Base-by-base conservation (phyloP, 768 basidiomycete species). In the Lanmaoa rubissima region DNA sequence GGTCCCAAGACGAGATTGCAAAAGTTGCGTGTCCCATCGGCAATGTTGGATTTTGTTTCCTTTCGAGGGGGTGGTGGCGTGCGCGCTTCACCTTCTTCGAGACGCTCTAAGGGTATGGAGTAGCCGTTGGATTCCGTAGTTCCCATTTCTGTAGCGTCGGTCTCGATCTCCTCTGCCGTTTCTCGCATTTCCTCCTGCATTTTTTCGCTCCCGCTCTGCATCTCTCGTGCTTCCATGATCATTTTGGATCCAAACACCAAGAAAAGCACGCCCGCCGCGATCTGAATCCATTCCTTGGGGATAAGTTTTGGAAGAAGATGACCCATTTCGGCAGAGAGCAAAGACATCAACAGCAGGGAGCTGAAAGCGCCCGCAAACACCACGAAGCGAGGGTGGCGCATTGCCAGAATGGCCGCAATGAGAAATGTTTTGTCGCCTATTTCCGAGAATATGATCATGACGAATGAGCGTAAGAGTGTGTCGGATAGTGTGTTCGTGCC, bases 381-480 rank as follows among this genome's bases (percentile, higher is more conserved):
- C 54, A 86, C 74, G 43, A 88, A 62, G 21, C 95, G 87, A 1
- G 94, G 87, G 69, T 97, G 94, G 8, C 93, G 88, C 86, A 94
- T 94, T 12, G 95, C 94, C 65, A 84, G 90, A 48, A 95, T 93
- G 49, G 95, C 93, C 48, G 96, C 88, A 36, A 89, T 87, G 61
- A 89, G 77, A 67, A 89, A 89, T 0, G 96, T 98, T 72, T 98
- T 97, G 84, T 98, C 96, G 24, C 96, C 96, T 42, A 95, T 88
- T 78, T 94, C 92, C 3, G 92, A 93, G 69, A 90, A 79, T 35
- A 98, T 88, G 65, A 97, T 98, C 87, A 96, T 94, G 59, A 81
- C 72, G 76, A 94, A 93, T 6, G 92, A 84, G 66, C 93, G 88
- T 6, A 82, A 56, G 58, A 95, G 82, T 11, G 85, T 89, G 60